Percentiles rank a stretch among this genome's conserved stretches.
Evolutionary conservation across 1,284 basidiomycete species (phyloP).

Genomic region (Ceraceosorus guamensis): DNA sequence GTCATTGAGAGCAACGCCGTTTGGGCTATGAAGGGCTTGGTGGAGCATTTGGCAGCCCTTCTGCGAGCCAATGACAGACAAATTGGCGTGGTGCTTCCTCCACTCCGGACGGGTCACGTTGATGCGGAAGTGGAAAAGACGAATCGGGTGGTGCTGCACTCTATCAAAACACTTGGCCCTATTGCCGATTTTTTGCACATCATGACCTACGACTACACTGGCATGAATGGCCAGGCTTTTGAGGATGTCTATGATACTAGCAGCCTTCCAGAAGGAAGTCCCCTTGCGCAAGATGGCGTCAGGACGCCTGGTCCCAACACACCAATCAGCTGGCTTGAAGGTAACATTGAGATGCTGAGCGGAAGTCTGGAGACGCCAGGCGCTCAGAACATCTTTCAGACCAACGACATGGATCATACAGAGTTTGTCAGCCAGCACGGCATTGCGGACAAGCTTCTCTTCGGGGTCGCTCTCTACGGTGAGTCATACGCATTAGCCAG

Average conservation of each 20-base stretch:
- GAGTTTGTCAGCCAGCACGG: no score
- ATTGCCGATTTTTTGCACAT: conserved; percentile 23
- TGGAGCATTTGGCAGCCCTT: conserved; percentile 7
- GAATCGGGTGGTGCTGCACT: conserved; percentile 22
- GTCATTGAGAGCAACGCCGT: conserved; percentile 21
- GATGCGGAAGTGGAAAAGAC: conserved; percentile 2
- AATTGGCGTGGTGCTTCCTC: conserved; percentile 20
- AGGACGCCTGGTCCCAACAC: conserved; percentile 24
- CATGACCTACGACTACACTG: conserved; percentile 36
- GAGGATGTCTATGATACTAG: background rate
- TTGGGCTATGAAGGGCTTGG: conserved; percentile 21
- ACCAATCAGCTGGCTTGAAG: conserved; percentile 15
- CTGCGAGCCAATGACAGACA: conserved; percentile 3
- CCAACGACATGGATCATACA: no score
- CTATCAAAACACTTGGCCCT: conserved; percentile 14
- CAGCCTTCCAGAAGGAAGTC: background rate
- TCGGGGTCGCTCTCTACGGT: conserved; percentile 8
- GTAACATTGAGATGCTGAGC: conserved; percentile 15
- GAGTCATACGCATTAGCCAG: no score
- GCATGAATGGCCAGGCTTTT: conserved; percentile 9
- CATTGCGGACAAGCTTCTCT: conserved; percentile 1
- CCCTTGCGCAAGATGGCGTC: background rate
- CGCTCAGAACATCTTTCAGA: no score
- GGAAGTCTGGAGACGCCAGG: background rate
- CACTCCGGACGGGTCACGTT: conserved; percentile 6